Percentiles rank a stretch among this genome's conserved stretches.
Conservation (phyloP, 2,329 filamentous ascomycete species). For the Colletotrichum musae region DNA sequence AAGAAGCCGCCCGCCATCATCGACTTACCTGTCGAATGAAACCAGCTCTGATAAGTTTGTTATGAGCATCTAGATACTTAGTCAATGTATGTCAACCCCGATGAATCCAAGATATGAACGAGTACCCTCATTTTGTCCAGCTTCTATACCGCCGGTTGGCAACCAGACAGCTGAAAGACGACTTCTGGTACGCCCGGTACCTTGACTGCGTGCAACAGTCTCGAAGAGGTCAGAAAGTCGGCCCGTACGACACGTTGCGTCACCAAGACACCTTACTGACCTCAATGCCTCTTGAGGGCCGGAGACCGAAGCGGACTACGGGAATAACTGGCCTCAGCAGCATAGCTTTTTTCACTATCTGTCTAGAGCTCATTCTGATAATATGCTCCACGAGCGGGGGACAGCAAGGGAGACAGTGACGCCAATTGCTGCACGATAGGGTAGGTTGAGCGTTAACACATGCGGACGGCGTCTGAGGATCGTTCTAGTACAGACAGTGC, state of each 20-base stretch:
- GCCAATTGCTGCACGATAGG: too few species aligned
- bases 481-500: too few species aligned
- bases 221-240: not conserved
- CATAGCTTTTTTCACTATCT: too few species aligned
- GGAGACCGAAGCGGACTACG: too few species aligned
- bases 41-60: slow-evolving; percentile 78
- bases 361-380: too few species aligned
- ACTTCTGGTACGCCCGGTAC: slow-evolving; percentile 31
- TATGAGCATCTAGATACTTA: slow-evolving; percentile 70
- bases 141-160: slow-evolving; percentile 79
- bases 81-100: slow-evolving; percentile 5
- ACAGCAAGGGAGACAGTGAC: too few species aligned
- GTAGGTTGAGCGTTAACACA: too few species aligned
- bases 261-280: not conserved
- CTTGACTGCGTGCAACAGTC: slow-evolving; percentile 25
- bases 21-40: slow-evolving; percentile 78
- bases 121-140: slow-evolving; percentile 68
- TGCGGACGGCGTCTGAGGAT: too few species aligned
- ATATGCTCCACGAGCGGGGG: too few species aligned
- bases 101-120: slow-evolving; percentile 11
- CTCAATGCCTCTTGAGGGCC: too few species aligned
- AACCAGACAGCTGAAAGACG: slow-evolving; percentile 84
- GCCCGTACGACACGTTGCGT: not conserved
- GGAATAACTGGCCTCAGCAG: too few species aligned
- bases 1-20: not conserved